Conservation (phyloP, 2,329 filamentous ascomycete species). For the Nothomitra cinnamomea region DNA sequence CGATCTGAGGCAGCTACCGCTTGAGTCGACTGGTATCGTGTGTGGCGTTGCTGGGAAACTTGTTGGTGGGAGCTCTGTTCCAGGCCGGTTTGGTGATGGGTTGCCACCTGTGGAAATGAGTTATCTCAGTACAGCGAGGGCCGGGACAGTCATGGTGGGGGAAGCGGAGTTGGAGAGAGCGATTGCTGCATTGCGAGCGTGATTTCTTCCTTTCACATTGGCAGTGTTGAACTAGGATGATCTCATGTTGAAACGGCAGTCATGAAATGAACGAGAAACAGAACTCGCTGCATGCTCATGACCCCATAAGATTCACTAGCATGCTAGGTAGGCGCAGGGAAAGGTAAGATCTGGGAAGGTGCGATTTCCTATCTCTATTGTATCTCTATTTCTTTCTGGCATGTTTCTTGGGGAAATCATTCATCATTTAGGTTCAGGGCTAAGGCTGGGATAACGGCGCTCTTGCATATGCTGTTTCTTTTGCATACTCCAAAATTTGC, state of each 20-base stretch:
- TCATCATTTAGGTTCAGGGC: too few relatives aligned
- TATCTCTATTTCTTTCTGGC: too few relatives aligned
- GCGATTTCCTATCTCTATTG: too few relatives aligned
- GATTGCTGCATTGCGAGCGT: slow-evolving; percentile 41
- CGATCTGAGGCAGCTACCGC: slow-evolving; percentile 61
- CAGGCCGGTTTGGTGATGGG: neutral
- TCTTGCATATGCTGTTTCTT: too few relatives aligned
- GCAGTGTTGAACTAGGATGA: neutral
- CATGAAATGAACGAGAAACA: too few relatives aligned
- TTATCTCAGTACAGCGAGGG: slow-evolving; percentile 75
- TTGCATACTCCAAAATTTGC: too few relatives aligned
- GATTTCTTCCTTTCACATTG: neutral
- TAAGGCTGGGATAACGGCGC: too few relatives aligned
- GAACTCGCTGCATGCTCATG: too few relatives aligned
- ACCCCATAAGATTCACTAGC: too few relatives aligned
- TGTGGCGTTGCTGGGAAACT: slow-evolving; percentile 79
- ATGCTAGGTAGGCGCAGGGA: too few relatives aligned
- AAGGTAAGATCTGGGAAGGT: too few relatives aligned
- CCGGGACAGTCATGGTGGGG: slow-evolving; percentile 75
- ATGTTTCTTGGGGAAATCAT: too few relatives aligned
- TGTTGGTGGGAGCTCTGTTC: slow-evolving; percentile 31
- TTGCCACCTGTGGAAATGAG: slow-evolving; percentile 50
- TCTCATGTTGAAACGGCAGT: neutral
- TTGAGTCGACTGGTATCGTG: slow-evolving; percentile 86
- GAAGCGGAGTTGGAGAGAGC: slow-evolving; percentile 58